Evolutionary conservation across 208 protist species (phyloP), one percentile per base, ranked within the genome.

Genomic region (Leptomonas pyrrhocoris): DNA sequence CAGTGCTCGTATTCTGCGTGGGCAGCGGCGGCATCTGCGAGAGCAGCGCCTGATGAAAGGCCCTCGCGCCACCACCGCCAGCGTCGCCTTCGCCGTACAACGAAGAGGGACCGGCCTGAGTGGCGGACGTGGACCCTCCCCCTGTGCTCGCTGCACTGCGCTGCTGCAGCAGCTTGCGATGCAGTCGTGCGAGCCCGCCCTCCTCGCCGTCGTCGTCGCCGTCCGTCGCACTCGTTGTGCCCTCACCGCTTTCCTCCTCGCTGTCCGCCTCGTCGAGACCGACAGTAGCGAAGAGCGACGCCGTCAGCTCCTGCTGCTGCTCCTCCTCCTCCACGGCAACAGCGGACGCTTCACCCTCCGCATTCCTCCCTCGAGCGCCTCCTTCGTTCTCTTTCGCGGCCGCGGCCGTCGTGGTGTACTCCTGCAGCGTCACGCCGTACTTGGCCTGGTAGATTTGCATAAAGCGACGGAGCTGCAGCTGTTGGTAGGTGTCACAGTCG

Each of bases 391-490:
- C 27, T 50, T 1, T 18, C 12, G 31, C 31, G 40, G 38, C 28
- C 3, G 21, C 27, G 7, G 42, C 45, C 23, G 30, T 23, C 34
- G 23, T 45, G 15, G 50, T 61, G 53, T 46, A 48, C 34, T 62
- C 60, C 8, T 25, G 50, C 34, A 85, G 27, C 56, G 77, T 54
- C 28, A 79, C 79, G 34, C 84, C 85, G 73, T 88, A 73, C 45
- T 66, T 69, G 23, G 40, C 28, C 58, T 85, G 85, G 50, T 94
- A 94, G 21, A 72, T 50, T 15, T 63, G 59, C 25, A 91, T 66
- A 62, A 94, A 94, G 30, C 57, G 58, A 43, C 81, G 79, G 19
- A 94, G 67, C 70, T 94, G 84, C 48, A 85, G 63, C n/a, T 50
- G 64, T 51, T 85, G 82, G 61, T 90, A 91, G 21, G 73, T 73